Conservation (phyloP, 306 rosid species). For the Crotalaria pallida region DNA sequence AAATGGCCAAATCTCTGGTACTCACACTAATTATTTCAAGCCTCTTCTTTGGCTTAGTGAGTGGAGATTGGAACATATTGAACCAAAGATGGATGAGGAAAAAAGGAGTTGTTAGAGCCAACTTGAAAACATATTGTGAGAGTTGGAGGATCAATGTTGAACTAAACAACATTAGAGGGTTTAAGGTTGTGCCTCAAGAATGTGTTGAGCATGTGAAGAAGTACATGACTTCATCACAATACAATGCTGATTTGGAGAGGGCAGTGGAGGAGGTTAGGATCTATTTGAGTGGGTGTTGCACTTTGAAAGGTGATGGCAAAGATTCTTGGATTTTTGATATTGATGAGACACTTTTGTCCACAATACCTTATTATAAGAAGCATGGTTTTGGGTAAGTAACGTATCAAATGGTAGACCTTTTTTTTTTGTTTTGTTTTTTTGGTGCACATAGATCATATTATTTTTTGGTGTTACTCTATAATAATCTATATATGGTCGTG, state of each 20-base stretch:
- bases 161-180: conserved; percentile 32
- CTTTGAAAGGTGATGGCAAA: conserved; percentile 50
- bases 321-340: conserved; percentile 73
- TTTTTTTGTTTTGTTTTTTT: background rate
- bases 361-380: conserved; percentile 52
- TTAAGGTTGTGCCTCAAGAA: conserved; percentile 59
- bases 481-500: background rate
- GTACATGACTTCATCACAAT: conserved; percentile 25
- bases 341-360: conserved; percentile 73
- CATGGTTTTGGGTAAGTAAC: conserved; percentile 33
- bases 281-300: conserved; percentile 30
- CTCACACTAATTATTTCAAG: conserved; percentile 26
- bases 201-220: conserved; percentile 48
- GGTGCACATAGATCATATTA: background rate
- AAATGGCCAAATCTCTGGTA: conserved; percentile 37
- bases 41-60: conserved; percentile 27
- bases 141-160: conserved; percentile 73
- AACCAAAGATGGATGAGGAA: conserved; percentile 7
- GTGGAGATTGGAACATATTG: conserved; percentile 59
- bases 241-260: conserved; percentile 30
- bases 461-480: background rate
- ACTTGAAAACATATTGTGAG: conserved; percentile 59
- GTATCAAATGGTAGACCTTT: background rate
- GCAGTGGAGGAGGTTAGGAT: conserved; percentile 28
- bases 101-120: conserved; percentile 23